Conservation (phyloP, 2,329 filamentous ascomycete species). For the Neopestalotiopsis clavispora region DNA sequence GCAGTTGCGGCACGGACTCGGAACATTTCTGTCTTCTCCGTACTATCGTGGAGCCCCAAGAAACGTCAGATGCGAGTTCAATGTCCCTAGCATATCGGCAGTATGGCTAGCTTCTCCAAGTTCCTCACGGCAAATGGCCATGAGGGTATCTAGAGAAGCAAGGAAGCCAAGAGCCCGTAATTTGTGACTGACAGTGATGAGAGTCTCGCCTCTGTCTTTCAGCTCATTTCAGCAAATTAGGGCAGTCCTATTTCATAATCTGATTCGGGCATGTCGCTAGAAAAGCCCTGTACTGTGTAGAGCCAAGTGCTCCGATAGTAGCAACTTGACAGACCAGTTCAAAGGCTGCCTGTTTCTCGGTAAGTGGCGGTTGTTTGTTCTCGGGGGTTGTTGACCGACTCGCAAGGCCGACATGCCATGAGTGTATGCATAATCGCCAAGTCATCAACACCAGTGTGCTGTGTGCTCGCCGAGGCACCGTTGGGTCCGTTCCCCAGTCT, state of each 20-base stretch:
- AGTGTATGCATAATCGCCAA: background rate
- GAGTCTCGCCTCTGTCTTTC: background rate
- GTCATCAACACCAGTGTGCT: background rate
- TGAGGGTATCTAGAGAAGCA: background rate
- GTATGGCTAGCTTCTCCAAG: background rate
- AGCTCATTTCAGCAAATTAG: no score
- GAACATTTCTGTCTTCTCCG: background rate
- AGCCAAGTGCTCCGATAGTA: background rate
- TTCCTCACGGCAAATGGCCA: background rate
- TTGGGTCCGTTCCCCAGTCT: background rate
- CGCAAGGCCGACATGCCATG: background rate
- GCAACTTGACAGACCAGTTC: background rate
- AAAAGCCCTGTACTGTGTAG: background rate
- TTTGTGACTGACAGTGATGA: background rate
- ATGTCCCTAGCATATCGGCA: background rate
- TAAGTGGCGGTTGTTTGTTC: background rate
- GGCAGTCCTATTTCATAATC: background rate
- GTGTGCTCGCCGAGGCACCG: background rate
- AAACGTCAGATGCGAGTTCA: background rate
- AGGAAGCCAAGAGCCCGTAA: background rate
- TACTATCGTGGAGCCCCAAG: background rate
- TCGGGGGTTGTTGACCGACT: background rate
- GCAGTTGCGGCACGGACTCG: background rate
- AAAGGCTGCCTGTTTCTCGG: background rate
- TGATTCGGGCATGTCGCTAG: background rate